These are phyloP conservation scores for Rozella allomycis DNA, from an alignment of 371 early-diverging fungal genomes.

Conservation along the genomic window DNA sequence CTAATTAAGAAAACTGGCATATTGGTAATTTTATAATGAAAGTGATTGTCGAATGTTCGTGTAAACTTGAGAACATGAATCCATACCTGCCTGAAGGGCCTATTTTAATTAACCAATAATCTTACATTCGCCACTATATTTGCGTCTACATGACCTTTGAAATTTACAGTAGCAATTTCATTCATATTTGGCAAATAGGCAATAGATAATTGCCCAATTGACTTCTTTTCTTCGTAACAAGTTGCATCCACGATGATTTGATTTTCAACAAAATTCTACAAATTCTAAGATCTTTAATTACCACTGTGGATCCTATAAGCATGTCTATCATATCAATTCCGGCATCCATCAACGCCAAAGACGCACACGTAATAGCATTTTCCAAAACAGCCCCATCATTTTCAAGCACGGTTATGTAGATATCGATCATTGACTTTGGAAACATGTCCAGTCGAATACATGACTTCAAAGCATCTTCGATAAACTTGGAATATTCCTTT, in stretches of 20 bases:
- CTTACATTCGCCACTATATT: constrained; percentile 25
- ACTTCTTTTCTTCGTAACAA: constrained; percentile 41
- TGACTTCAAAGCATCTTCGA: constrained; percentile 62
- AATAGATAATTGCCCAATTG: constrained; percentile 42
- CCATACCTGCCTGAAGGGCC: constrained; percentile 59
- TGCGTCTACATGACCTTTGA: constrained; percentile 43
- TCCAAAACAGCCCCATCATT: constrained; percentile 44
- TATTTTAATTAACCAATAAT: constrained; percentile 7
- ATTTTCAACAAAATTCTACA: constrained; percentile 14
- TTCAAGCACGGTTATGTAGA: constrained; percentile 65
- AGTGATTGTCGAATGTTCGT: constrained; percentile 36
- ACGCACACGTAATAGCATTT: constrained; percentile 1
- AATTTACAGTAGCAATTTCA: constrained; percentile 63
- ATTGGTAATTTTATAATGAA: too few species aligned
- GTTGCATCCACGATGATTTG: constrained; percentile 44
- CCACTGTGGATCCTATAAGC: constrained; percentile 59
- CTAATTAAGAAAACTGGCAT: too few species aligned
- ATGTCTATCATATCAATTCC: constrained; percentile 83
- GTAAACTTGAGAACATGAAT: constrained; percentile 57
- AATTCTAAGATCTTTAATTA: constrained; percentile 6
- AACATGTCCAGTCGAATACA: constrained; percentile 56
- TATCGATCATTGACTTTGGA: constrained; percentile 71
- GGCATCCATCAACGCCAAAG: constrained; percentile 45
- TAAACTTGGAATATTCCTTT: constrained; percentile 46
- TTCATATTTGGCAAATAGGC: constrained; percentile 69